These are phyloP conservation scores for Albizia julibrissin DNA, from an alignment of 306 rosid genomes.

Conservation along the genomic window DNA sequence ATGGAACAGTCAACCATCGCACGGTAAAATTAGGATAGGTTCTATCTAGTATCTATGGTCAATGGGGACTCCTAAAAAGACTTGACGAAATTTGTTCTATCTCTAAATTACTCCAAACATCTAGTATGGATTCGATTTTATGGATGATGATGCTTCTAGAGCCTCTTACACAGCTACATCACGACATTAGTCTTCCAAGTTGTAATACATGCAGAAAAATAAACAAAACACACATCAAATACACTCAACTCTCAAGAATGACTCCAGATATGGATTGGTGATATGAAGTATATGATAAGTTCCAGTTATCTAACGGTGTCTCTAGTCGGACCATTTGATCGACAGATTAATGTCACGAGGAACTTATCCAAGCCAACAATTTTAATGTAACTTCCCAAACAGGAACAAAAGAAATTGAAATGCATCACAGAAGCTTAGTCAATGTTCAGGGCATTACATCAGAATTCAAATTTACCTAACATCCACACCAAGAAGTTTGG, in stretches of 20 bases:
- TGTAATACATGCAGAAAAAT: background rate
- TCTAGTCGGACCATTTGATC: background rate
- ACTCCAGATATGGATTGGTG: background rate
- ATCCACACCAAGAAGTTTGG: conserved; percentile 85
- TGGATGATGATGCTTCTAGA: background rate
- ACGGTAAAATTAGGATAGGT: too few species aligned
- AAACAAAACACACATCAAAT: background rate
- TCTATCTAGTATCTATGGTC: background rate
- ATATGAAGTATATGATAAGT: background rate
- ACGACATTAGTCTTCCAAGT: background rate
- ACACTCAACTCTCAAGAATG: background rate
- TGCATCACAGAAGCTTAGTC: background rate
- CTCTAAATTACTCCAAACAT: conserved; percentile 16
- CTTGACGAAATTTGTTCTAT: background rate
- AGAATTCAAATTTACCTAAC: conserved; percentile 55
- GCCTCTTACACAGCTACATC: background rate
- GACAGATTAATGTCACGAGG: background rate
- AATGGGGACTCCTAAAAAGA: too few species aligned
- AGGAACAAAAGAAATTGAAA: background rate
- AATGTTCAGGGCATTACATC: background rate
- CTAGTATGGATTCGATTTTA: background rate
- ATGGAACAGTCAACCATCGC: too few species aligned
- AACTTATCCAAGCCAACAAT: background rate
- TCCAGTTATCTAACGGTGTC: background rate
- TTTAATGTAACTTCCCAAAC: background rate